Base-by-base conservation (phyloP, 148 eudicot species). In the Cornus suecica region DNA sequence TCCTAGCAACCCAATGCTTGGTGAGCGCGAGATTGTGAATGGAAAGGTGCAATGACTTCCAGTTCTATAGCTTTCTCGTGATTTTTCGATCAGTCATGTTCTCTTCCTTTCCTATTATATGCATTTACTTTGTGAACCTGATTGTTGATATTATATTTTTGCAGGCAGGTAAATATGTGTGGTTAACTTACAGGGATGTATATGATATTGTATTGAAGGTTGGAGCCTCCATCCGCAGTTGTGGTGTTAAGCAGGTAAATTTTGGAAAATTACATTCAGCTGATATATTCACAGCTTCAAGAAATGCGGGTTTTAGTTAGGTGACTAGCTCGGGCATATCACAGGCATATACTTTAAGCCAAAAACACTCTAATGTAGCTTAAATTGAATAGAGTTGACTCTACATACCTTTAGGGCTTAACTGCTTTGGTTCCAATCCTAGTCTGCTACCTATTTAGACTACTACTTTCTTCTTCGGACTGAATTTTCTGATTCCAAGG, bases 141-240 rank as follows among this genome's bases (percentile, higher is more conserved):
- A 15, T 42, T 34, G 31, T 75, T 34, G 30, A n/a, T 25, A 72
- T 18, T 29, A 28, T 60, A 27, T 54, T 15, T 34, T 64, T 65
- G 16, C 84, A 92, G 98, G 91, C 82, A 63, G 91, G 95, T 34
- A 65, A 74, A 60, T 96, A 93, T 78, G 87, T 67, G 37, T 96
- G 98, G 98, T 74, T 90, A 73, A 93, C 93, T 62, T 96, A 96
- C 83, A 80, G 88, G 77, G 92, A 91, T 14, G 99, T 89, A 0
- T 85, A 90, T 73, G 81, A 87, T 75, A 68, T 80, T 64, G 99
- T 96, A 11, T 70, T 87, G 65, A 83, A 86, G 74, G 84, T 93
- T 73, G 98, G 93, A 79, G 88, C 87, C 66, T 96, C 99, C 66
- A 90, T 96, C 65, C 90, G 89, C 25, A 61, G 82, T 75, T 81